Percentiles rank a stretch among this genome's conserved stretches.
These are phyloP conservation scores for Rubus parviflorus DNA, from an alignment of 306 rosid genomes.

Conservation along the genomic window DNA sequence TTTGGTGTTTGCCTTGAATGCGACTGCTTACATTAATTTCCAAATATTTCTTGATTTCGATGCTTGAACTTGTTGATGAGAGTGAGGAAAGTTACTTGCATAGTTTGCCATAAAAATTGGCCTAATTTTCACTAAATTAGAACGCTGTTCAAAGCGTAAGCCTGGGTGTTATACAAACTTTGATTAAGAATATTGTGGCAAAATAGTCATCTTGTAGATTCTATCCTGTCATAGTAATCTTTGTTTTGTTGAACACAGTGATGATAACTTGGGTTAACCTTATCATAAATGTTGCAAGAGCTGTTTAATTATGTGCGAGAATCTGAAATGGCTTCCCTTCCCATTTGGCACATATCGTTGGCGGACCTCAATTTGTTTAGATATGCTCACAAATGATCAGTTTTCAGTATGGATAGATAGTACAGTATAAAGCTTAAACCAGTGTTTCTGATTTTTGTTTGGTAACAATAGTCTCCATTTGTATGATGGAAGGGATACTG, in stretches of 20 bases:
- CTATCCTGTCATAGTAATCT: neutral
- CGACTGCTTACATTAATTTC: neutral
- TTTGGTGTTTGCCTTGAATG: slow-evolving; percentile 8
- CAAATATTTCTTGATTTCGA: neutral
- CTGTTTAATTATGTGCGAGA: neutral
- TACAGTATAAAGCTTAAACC: neutral
- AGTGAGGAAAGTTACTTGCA: neutral
- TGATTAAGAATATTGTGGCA: neutral
- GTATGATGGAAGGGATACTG: slow-evolving; percentile 7
- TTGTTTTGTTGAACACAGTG: neutral
- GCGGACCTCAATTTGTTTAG: neutral
- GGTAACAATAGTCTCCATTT: slow-evolving; percentile 3
- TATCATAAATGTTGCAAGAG: neutral
- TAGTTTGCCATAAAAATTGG: neutral
- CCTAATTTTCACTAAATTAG: neutral
- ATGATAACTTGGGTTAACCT: neutral
- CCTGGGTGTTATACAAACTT: neutral
- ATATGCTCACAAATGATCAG: neutral
- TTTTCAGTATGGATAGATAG: neutral
- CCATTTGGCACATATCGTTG: neutral
- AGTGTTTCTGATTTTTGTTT: slow-evolving; percentile 4
- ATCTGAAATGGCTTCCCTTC: neutral
- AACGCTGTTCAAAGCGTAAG: neutral
- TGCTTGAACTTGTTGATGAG: neutral
- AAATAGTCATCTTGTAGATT: neutral